Percentiles rank a stretch among this genome's conserved stretches.
Evolutionary conservation across 78 protist genomes (phyloP).

Genomic region (Speleostelium caveatum): DNA sequence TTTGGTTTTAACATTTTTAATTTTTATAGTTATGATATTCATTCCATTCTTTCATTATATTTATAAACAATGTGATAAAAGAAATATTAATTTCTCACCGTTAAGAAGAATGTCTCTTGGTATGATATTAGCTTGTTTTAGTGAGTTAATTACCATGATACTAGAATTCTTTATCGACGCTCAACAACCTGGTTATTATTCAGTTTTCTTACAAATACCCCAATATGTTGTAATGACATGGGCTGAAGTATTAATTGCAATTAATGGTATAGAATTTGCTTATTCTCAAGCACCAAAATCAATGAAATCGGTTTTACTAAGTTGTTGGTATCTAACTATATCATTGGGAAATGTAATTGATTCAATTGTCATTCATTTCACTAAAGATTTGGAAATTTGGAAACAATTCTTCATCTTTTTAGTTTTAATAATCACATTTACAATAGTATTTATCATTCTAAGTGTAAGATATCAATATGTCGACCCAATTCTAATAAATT

Average conservation of each 20-base stretch:
- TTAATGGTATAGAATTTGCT: conserved; percentile 81
- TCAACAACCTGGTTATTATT: background rate
- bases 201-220: background rate
- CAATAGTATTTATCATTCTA: too few relatives aligned
- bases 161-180: conserved; percentile 58
- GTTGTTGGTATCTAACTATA: conserved; percentile 30
- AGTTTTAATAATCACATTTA: too few relatives aligned
- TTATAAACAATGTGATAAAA: conserved; percentile 27
- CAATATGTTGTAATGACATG: conserved; percentile 56
- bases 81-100: conserved; percentile 12
- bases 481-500: too few relatives aligned
- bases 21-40: conserved; percentile 44
- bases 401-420: too few relatives aligned
- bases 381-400: too few relatives aligned
- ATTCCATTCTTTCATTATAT: conserved; percentile 74
- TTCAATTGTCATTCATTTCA: conserved; percentile 32
- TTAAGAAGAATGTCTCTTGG: conserved; percentile 67
- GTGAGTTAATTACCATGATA: conserved; percentile 57
- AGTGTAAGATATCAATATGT: too few relatives aligned
- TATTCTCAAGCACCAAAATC: conserved; percentile 75
- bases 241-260: conserved; percentile 79
- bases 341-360: conserved; percentile 77
- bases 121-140: conserved; percentile 39
- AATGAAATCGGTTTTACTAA: conserved; percentile 71
- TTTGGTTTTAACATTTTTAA: too few relatives aligned